Base-by-base conservation (phyloP, 768 basidiomycete species). In the Mycena kentingensis region DNA sequence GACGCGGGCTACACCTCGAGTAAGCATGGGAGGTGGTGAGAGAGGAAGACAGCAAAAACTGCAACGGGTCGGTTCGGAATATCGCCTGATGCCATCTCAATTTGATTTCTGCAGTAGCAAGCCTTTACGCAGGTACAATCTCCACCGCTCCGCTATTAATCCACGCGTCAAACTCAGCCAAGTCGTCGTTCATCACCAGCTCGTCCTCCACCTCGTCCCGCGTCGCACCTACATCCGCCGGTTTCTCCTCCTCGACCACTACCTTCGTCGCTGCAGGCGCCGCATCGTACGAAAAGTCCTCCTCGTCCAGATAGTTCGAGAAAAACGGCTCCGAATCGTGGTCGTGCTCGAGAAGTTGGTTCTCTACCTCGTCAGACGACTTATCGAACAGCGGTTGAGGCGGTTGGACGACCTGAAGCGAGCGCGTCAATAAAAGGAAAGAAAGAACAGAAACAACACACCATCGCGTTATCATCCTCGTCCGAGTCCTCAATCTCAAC, bases 121-220 rank as follows among this genome's bases (percentile, higher is more conserved):
- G n/a, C 12, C 19, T 6, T 31, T 46, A 28, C 28, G 26, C 28
- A 18, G 19, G 37, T 24, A 79, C 50, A 49, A 87, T 81, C 36
- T 80, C 76, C 1, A 88, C 81, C 3, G 80, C 77, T 25, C 78
- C 85, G 61, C 87, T 87, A 26, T 79, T 72, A 59, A 90, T 65
- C 85, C 85, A 90, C 38, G 75, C 80, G 53, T 88, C 83, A 25
- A 90, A 73, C 56, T 85, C 85, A 4, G 79, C 84, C 43, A 87
- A 75, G 44, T 83, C 77, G 19, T 62, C 52, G 35, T 52, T 54
- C 26, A 52, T 27, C 15, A 43, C 49, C 18, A 16, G 28, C 22
- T 49, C 46, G 15, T 54, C 38, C 25, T 32, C 37, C 15, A 18
- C 26, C 47, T n/a, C n/a, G n/a, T n/a, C n/a, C 41, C 41, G 22